Evolutionary conservation across 768 basidiomycete species (phyloP), one percentile per base, ranked within the genome.

Genomic region (Amanita pseudoporphyria): DNA sequence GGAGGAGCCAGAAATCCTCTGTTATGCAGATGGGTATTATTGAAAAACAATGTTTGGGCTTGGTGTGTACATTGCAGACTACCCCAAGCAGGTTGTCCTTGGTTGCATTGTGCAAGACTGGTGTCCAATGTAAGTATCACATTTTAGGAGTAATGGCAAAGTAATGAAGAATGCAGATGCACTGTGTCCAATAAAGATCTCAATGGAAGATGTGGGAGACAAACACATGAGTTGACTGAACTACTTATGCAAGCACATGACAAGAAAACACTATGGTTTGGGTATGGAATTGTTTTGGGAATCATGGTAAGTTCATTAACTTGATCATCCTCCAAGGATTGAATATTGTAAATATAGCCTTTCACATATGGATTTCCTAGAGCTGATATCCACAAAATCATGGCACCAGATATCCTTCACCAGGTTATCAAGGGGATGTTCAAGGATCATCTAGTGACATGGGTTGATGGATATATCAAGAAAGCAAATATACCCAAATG

Each of bases 341-440:
- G 21, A 4, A 5, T 45, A 12, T 41, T 6, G 30, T 43, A 21
- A 6, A 10, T 16, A 44, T 32, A 3, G 5, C 5, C 5, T 5
- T 67, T 12, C n/a, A n/a, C n/a, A n/a, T n/a, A n/a, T n/a, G n/a
- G n/a, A n/a, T n/a, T n/a, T n/a, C n/a, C n/a, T n/a, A n/a, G n/a
- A n/a, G n/a, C n/a, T n/a, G n/a, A n/a, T n/a, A n/a, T n/a, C n/a
- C n/a, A n/a, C n/a, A n/a, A n/a, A n/a, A n/a, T n/a, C n/a, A n/a
- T n/a, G n/a, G n/a, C n/a, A n/a, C n/a, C n/a, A n/a, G n/a, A n/a
- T n/a, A n/a, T n/a, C n/a, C n/a, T n/a, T n/a, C n/a, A n/a, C n/a
- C n/a, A n/a, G n/a, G n/a, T n/a, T n/a, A 64, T 67, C 55, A 67
- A 67, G 53, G 66, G 65, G 1, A 57, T 59, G 2, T 69, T 69